phyloP scores from a whole-genome alignment of 179 eudicot genomes.

The Corrigiola litoralis region DNA sequence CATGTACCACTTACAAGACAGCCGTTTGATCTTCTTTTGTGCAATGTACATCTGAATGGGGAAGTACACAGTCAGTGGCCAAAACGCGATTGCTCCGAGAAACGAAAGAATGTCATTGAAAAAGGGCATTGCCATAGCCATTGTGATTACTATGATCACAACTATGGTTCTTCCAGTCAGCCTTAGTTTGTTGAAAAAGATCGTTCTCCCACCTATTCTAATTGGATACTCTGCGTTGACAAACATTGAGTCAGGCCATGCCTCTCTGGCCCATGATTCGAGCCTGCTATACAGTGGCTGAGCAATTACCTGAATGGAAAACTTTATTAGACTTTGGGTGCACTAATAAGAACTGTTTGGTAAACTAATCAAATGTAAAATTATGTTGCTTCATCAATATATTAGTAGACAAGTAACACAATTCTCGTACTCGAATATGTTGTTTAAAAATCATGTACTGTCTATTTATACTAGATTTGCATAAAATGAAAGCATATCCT shows the following conservation, averaged over 20 bases:
- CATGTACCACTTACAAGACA: conserved; percentile 23
- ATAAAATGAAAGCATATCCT: background rate
- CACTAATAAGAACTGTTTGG: too few species aligned
- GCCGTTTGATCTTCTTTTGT: conserved; percentile 9
- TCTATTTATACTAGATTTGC: background rate
- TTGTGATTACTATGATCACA: conserved; percentile 27
- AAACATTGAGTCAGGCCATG: conserved; percentile 37
- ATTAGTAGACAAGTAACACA: too few species aligned
- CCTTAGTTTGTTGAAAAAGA: conserved; percentile 32
- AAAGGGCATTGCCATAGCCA: conserved; percentile 47
- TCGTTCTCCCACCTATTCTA: conserved; percentile 21
- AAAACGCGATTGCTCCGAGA: conserved; percentile 32
- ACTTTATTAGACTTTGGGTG: too few species aligned
- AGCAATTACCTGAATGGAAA: conserved; percentile 29
- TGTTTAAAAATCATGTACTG: too few species aligned
- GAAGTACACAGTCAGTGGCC: conserved; percentile 32
- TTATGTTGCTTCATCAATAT: too few species aligned
- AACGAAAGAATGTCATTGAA: conserved; percentile 33
- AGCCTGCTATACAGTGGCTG: conserved; percentile 35
- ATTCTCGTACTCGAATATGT: too few species aligned
- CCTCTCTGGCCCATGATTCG: conserved; percentile 27
- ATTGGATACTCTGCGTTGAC: conserved; percentile 34
- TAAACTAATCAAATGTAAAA: too few species aligned
- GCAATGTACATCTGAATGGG: conserved; percentile 32
- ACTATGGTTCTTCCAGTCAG: conserved; percentile 33